Evolutionary conservation across 2,329 filamentous ascomycete genomes (phyloP), one percentile per base, ranked within the genome.

Genomic region (Westerdykella aurantiaca): DNA sequence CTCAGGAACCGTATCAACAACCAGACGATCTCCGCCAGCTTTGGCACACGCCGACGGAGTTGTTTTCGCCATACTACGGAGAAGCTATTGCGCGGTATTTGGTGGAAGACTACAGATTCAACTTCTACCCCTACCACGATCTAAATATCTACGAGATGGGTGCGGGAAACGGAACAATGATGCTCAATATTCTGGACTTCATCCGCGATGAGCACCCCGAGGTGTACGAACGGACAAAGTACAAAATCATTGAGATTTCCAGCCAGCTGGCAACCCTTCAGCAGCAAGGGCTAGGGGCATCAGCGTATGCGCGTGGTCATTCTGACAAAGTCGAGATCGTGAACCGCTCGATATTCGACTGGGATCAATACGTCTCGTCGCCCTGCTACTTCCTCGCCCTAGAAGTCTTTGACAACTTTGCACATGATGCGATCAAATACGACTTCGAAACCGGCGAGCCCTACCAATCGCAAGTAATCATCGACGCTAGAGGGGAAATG

Each of bases 81-180:
- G 90, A 98, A 74, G 88, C 93, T 29, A 88, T 98, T 55, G 93
- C 91, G n/a, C 84, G 91, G 16, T 96, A 97, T 67, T 80, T 98
- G 37, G 83, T 97, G 54, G 84, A 88, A 54, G 96, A 98, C 72
- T 98, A 98, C 77, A 89, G 93, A 65, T 81, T 96, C 64, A 88
- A 87, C 37, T 81, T 88, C 44, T 97, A 93, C 66, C 93, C 93
- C 2, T 96, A 97, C 73, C 84, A 96, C 69, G 93, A 98, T 69
- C 79, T 98, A 41, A 87, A 95, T 58, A 94, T 98, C 67, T 98
- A 96, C 77, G 93, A 98, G 68, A 95, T 98, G 86, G 93, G 93
- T 41, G 93, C 93, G 33, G 93, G 93, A 57, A 91, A 95, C 59
- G 93, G 93, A 50, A 98, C 94, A 0, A 79, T 98, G 63, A 98